phyloP scores from a whole-genome alignment of 2,329 filamentous ascomycete genomes.

The Phyllosticta paracitricarpa region DNA sequence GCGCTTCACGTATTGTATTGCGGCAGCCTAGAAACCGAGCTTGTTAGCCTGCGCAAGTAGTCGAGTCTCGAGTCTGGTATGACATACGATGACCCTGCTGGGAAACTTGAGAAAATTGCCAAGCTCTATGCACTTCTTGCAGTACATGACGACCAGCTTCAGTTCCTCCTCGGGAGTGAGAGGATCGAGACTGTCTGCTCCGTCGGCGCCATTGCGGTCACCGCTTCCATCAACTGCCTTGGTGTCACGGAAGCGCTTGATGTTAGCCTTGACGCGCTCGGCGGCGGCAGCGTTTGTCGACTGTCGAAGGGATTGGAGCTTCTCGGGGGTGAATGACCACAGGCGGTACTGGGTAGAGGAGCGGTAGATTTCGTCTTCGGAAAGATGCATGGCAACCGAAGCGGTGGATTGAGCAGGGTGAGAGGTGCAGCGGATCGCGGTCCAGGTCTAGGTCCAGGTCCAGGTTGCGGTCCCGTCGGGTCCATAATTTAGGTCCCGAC shows the following conservation, averaged over 20 bases:
- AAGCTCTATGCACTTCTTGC: conserved; percentile 46
- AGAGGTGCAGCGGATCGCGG: not conserved
- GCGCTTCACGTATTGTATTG: conserved; percentile 79
- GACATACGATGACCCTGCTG: conserved; percentile 5
- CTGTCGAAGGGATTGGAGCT: conserved; percentile 60
- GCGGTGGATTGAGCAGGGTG: not conserved
- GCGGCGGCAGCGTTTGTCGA: conserved; percentile 73
- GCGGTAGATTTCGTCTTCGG: conserved; percentile 85
- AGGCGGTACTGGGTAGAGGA: conserved; percentile 81
- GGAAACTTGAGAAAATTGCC: conserved; percentile 8
- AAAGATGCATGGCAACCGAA: conserved; percentile 40
- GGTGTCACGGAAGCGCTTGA: conserved; percentile 37
- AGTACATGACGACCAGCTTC: conserved; percentile 71
- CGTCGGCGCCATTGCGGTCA: conserved; percentile 10
- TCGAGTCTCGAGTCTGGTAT: not conserved
- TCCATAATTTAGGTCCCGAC: no score
- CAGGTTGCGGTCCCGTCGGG: no score
- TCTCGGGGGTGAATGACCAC: conserved; percentile 79
- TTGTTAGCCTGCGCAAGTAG: conserved; percentile 29
- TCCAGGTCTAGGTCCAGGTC: no score
- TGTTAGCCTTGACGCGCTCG: conserved; percentile 52
- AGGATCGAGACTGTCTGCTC: conserved; percentile 56
- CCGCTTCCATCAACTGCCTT: conserved; percentile 29
- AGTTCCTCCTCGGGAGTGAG: conserved; percentile 76
- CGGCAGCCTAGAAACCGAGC: conserved; percentile 51